phyloP scores from a whole-genome alignment of 169 alveolate genomes.

The Babesia gibsoni region DNA sequence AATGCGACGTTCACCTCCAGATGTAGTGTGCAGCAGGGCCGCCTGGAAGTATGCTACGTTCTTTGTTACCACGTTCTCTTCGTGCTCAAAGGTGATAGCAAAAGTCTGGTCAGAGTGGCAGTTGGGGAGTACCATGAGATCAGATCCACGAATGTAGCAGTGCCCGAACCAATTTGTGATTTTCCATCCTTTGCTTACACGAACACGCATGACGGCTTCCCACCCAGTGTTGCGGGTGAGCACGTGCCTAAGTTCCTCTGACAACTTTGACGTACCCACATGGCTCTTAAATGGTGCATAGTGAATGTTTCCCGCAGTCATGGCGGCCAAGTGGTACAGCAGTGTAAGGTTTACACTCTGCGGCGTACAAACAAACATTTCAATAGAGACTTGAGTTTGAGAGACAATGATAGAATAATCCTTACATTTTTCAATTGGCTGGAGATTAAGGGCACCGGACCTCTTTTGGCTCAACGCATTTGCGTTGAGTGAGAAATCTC shows the following conservation, averaged over 20 bases:
- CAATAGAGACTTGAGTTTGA: constrained; percentile 71
- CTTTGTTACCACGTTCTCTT: constrained; percentile 69
- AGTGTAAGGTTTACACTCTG: constrained; percentile 59
- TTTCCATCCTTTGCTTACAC: constrained; percentile 93
- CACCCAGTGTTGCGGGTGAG: constrained; percentile 88
- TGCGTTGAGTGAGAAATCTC: constrained; percentile 72
- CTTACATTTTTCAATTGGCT: constrained; percentile 51
- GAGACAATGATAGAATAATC: constrained; percentile 35
- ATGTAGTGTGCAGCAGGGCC: constrained; percentile 94
- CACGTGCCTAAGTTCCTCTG: constrained; percentile 82
- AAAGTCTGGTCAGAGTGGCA: constrained; percentile 87
- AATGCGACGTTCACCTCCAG: constrained; percentile 97
- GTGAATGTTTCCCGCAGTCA: constrained; percentile 58
- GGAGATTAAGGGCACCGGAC: constrained; percentile 13
- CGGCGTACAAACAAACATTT: constrained; percentile 81
- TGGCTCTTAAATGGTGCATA: constrained; percentile 71
- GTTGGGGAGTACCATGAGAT: constrained; percentile 88
- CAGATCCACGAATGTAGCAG: constrained; percentile 86
- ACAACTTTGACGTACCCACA: constrained; percentile 68
- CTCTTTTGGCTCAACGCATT: constrained; percentile 46
- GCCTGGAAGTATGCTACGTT: constrained; percentile 91
- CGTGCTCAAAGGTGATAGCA: constrained; percentile 84
- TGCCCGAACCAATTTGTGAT: constrained; percentile 91
- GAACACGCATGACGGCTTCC: constrained; percentile 96
- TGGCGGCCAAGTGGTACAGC: constrained; percentile 24